These are phyloP conservation scores for Chionographis japonica DNA, from an alignment of 106 monocot genomes.

Conservation along the genomic window DNA sequence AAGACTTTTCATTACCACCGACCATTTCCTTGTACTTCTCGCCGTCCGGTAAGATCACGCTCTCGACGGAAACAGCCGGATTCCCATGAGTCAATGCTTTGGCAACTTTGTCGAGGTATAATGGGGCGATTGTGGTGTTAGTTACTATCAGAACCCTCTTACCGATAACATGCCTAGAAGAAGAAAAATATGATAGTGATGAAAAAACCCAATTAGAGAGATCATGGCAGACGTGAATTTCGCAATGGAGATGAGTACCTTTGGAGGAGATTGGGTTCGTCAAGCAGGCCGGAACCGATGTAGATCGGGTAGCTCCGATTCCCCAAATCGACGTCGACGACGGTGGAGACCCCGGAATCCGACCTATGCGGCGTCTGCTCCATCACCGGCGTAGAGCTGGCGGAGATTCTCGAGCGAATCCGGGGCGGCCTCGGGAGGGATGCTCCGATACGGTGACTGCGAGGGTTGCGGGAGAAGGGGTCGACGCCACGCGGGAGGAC, in stretches of 20 bases:
- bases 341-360: conserved; percentile 44
- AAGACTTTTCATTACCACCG: background rate
- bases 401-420: conserved; percentile 20
- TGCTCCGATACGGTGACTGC: background rate
- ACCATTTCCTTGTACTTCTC: conserved; percentile 99
- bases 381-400: conserved; percentile 49
- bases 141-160: conserved; percentile 94
- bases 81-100: conserved; percentile 66
- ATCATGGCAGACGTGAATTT: background rate
- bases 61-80: conserved; percentile 66
- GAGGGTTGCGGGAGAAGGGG: background rate
- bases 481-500: background rate
- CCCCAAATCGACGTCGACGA: conserved; percentile 88
- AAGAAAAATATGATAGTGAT: background rate
- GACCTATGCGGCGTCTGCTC: conserved; percentile 27
- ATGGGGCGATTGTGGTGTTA: conserved; percentile 84
- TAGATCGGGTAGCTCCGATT: conserved; percentile 94
- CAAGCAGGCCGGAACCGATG: conserved; percentile 74
- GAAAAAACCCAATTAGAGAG: background rate
- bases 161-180: conserved; percentile 75
- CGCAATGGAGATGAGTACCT: conserved; percentile 35
- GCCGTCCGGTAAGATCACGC: conserved; percentile 91
- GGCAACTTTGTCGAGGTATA: conserved; percentile 80
- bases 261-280: conserved; percentile 84
- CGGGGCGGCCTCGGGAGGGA: background rate